phyloP scores from a whole-genome alignment of 345 rosid genomes.

The Gossypium mustelinum region DNA sequence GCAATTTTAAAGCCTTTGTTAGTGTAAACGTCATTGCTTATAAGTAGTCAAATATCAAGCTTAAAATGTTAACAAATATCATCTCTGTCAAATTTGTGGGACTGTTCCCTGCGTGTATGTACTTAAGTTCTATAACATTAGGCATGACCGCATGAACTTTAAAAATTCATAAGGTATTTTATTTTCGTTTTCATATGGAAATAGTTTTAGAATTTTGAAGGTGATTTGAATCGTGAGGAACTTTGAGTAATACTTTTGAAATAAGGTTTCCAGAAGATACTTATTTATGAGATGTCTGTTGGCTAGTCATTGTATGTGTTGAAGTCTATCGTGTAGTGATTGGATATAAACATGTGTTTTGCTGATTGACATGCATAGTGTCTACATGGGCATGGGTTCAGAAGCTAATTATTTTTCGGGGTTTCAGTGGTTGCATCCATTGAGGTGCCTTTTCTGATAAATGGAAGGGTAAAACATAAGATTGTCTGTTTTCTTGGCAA shows the following conservation, averaged over 20 bases:
- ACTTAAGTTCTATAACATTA: not conserved
- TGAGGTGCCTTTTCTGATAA: not conserved
- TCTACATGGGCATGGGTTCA: not conserved
- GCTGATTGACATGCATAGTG: not conserved
- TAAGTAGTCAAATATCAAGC: not conserved
- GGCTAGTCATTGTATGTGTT: not conserved
- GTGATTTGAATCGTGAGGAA: not conserved
- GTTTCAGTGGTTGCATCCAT: not conserved
- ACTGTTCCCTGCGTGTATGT: constrained; percentile 8
- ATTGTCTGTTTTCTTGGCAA: not conserved
- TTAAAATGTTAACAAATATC: not conserved
- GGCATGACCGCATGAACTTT: not conserved
- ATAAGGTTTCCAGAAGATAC: not conserved
- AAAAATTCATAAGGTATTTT: not conserved
- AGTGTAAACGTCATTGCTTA: not conserved
- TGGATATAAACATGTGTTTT: not conserved
- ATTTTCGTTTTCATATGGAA: not conserved
- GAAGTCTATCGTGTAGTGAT: not conserved
- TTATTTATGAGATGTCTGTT: not conserved
- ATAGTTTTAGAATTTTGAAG: not conserved
- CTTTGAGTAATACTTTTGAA: not conserved
- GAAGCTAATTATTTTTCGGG: not conserved
- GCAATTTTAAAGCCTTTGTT: not conserved
- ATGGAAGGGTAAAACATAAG: not conserved
- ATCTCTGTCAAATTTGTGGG: not conserved